Conservation (phyloP, 164 flowering plant species). For the Buxus sempervirens region DNA sequence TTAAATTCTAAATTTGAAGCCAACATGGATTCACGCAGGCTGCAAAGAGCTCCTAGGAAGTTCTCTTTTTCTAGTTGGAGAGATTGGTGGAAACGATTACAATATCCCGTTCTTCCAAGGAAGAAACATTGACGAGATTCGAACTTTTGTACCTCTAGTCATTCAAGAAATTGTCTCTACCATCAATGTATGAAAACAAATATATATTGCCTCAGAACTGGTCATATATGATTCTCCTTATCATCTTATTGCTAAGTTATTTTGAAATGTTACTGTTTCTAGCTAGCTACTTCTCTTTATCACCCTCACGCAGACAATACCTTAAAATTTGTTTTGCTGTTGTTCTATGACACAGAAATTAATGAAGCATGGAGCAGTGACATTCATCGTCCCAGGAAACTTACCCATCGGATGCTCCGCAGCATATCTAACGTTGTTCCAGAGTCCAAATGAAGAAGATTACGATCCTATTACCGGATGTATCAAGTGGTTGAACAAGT, state of each 20-base stretch:
- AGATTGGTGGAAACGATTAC: slow-evolving; percentile 10
- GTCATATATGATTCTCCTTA: too few species aligned
- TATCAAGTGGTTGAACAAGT: slow-evolving; percentile 16
- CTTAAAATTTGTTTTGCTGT: too few species aligned
- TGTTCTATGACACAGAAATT: too few species aligned
- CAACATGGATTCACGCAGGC: too few species aligned
- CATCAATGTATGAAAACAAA: slow-evolving; percentile 13
- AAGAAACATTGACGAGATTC: neutral
- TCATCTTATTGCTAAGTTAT: too few species aligned
- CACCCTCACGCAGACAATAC: too few species aligned
- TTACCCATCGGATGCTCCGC: slow-evolving; percentile 29
- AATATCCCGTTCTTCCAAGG: neutral
- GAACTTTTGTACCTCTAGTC: neutral
- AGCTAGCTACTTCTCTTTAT: neutral
- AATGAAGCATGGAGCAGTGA: slow-evolving; percentile 23
- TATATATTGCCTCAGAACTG: too few species aligned
- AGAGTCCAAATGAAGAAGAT: slow-evolving; percentile 12
- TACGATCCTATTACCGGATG: slow-evolving; percentile 28
- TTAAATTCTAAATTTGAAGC: too few species aligned
- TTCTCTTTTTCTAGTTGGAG: neutral
- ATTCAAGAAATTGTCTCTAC: slow-evolving; percentile 8
- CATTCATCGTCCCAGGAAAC: slow-evolving; percentile 29
- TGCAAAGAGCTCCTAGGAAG: neutral
- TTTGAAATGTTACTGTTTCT: too few species aligned
- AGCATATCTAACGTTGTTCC: slow-evolving; percentile 8